Percentiles rank a stretch among this genome's conserved stretches.
These are phyloP conservation scores for Sporobolomyces pararoseus DNA, from an alignment of 768 basidiomycete species.

Conservation along the genomic window DNA sequence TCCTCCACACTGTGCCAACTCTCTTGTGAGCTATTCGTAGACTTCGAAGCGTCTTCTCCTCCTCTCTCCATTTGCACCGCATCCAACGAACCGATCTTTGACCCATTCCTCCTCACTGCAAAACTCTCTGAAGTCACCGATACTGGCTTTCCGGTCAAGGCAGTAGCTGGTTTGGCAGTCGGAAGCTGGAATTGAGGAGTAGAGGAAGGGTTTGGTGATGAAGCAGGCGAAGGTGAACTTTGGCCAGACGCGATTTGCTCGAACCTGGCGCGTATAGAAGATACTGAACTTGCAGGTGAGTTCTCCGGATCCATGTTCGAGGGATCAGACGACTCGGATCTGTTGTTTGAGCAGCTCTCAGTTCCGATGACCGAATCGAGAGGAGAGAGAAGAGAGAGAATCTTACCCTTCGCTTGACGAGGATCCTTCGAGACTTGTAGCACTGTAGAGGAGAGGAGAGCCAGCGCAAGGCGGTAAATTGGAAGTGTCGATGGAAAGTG, in stretches of 20 bases:
- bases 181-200: background rate
- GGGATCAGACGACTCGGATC: constrained; percentile 7
- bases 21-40: constrained; percentile 6
- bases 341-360: background rate
- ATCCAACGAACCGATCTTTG: background rate
- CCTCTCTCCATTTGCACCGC: constrained; percentile 14
- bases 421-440: background rate
- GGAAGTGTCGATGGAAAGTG: constrained; percentile 15
- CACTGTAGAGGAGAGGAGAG: background rate
- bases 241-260: constrained; percentile 11
- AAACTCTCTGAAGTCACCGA: too few relatives aligned
- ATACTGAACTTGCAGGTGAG: constrained; percentile 18
- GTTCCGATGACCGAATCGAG: constrained; percentile 9
- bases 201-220: background rate
- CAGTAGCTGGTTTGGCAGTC: background rate
- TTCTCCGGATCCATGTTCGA: constrained; percentile 5
- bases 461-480: background rate
- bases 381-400: background rate
- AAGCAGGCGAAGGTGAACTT: background rate
- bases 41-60: constrained; percentile 8
- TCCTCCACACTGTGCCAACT: constrained; percentile 10
- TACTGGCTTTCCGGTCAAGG: too few relatives aligned
- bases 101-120: background rate
- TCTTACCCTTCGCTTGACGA: constrained; percentile 1
- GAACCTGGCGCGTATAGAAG: constrained; percentile 27